Conservation (phyloP, 164 flowering plant genomes). For the Vitis rotundifolia region DNA sequence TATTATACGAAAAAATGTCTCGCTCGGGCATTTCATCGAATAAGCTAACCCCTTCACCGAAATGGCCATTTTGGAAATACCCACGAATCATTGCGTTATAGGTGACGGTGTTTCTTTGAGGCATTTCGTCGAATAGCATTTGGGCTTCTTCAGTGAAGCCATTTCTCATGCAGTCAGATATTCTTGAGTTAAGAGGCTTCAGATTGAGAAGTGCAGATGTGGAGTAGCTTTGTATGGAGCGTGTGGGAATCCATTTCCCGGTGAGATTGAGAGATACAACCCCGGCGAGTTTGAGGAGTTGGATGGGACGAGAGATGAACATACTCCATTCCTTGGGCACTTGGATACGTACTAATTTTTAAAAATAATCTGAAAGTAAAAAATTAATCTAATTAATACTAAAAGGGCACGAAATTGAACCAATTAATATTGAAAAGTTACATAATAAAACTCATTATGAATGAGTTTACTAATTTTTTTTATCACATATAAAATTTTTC, state of each 20-base stretch:
- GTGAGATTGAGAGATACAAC: slow-evolving; percentile 1
- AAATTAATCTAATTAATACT: no score
- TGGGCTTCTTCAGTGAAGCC: slow-evolving; percentile 47
- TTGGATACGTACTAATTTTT: no score
- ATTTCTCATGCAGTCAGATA: slow-evolving; percentile 46
- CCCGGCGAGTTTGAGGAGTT: slow-evolving; percentile 9
- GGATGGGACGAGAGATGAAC: slow-evolving; percentile 19
- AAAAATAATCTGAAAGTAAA: no score
- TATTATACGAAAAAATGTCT: slow-evolving; percentile 60
- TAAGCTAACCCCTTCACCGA: slow-evolving; percentile 30
- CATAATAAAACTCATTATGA: no score
- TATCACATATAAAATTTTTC: no score
- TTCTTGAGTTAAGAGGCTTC: slow-evolving; percentile 42
- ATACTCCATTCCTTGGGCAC: slow-evolving; percentile 31
- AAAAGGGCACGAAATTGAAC: no score
- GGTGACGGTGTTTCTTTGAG: slow-evolving; percentile 45
- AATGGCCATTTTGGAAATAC: slow-evolving; percentile 45
- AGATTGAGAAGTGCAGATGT: slow-evolving; percentile 15
- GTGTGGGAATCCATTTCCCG: neutral
- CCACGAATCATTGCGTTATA: slow-evolving; percentile 72
- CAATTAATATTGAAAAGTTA: no score
- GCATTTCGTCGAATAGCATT: slow-evolving; percentile 57
- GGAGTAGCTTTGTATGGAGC: slow-evolving; percentile 1
- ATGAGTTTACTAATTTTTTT: no score
- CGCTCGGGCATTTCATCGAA: slow-evolving; percentile 52